These are phyloP conservation scores for Ophiognomonia clavigignenti-juglandacearum DNA, from an alignment of 2,329 filamentous ascomycete genomes.

Conservation along the genomic window DNA sequence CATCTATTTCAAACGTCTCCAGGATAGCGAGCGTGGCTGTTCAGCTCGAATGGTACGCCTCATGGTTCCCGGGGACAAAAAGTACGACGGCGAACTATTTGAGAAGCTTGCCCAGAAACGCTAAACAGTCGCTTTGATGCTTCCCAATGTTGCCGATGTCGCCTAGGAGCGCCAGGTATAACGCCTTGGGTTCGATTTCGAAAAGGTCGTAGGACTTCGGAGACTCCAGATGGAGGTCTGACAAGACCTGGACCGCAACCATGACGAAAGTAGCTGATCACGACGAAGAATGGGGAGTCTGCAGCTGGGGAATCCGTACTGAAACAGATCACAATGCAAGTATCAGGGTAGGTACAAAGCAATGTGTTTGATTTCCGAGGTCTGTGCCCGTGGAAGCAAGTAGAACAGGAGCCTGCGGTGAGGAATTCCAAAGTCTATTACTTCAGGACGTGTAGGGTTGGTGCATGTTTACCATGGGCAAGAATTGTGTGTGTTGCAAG, in stretches of 20 bases:
- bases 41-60: conserved; percentile 43
- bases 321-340: too few species aligned
- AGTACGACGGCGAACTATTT: conserved; percentile 43
- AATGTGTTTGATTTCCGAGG: too few species aligned
- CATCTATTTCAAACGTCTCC: conserved; percentile 25
- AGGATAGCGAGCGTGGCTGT: conserved; percentile 24
- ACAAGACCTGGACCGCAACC: conserved; percentile 40
- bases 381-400: too few species aligned
- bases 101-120: conserved; percentile 45
- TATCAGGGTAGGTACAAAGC: too few species aligned
- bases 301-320: too few species aligned
- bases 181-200: conserved; percentile 39
- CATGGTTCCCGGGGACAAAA: conserved; percentile 52
- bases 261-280: too few species aligned
- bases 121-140: conserved; percentile 36
- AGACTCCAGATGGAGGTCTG: conserved; percentile 52
- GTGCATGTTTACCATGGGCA: too few species aligned
- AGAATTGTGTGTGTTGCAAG: too few species aligned
- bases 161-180: conserved; percentile 50
- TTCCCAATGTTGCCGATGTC: conserved; percentile 44
- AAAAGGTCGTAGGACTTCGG: conserved; percentile 45
- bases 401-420: too few species aligned
- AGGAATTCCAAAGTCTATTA: too few species aligned
- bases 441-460: too few species aligned
- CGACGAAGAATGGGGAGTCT: too few species aligned